Base-by-base conservation (phyloP, 2,329 filamentous ascomycete species). In the Dothiorella sarmentorum region DNA sequence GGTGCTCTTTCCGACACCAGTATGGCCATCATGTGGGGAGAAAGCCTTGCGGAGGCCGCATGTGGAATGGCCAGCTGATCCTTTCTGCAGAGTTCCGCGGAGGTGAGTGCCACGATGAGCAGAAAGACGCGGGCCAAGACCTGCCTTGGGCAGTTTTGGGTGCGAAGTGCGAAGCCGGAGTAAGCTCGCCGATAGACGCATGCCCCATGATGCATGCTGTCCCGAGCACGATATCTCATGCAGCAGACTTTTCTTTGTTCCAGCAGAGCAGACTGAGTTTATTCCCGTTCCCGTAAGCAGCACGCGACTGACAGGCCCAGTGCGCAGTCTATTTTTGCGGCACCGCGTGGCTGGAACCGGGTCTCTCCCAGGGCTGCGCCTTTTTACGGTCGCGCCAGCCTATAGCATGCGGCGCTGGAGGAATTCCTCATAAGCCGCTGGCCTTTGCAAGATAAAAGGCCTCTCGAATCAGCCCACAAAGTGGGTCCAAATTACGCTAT, bases 381-480 rank as follows among this genome's bases (percentile, higher is more conserved):
- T 7, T 17, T 42, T 29, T n/a, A 40, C 49, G 49, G 49, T 22
- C 9, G 22, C n/a, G 7, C 3, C 20, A n/a, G 35, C 49, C 33
- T 15, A 53, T 53, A 15, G 40, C 11, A 7, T 3, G 49, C 24
- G 35, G 35, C 24, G 49, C 33, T 11, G 49, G 33, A 27, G 49
- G n/a, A 40, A 27, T 53, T 53, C 33, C 35, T 53, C 49, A 40
- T 53, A 15, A 31, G 29, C 29, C 31, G 55, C 22, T 38, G 38
- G 31, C 10, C 42, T 20, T 38, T 49, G 55, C 55, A 38, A 47
- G 55, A 51, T 51, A 47, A 58, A 52, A 58, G 44, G 45, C 43
- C 38, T 42, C 56, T 40, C 20, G 33, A 58, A 52, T 58, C 56
- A 58, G 56, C 37, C 56, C 56, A 58, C 56, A 58, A 40, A 40